Evolutionary conservation across 2,329 filamentous ascomycete genomes (phyloP).

Genomic region (Thermomyces lanuginosus): DNA sequence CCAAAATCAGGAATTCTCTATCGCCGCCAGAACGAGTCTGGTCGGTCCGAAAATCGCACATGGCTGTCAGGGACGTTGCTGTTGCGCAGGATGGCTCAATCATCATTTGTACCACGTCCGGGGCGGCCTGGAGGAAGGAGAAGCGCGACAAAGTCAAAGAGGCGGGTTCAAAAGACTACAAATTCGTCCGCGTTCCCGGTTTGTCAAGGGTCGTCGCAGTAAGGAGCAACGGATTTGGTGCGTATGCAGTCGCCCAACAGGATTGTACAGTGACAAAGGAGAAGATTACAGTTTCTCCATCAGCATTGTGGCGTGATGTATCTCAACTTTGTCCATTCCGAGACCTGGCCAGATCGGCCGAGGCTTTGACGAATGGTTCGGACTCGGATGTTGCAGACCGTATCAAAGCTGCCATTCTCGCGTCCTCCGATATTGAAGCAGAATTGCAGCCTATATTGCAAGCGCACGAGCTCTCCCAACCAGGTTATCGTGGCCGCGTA

Average conservation of each 20-base stretch:
- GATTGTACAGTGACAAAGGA: slow-evolving; percentile 69
- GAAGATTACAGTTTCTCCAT: slow-evolving; percentile 49
- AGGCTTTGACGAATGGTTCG: slow-evolving; percentile 26
- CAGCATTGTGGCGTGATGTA: slow-evolving; percentile 58
- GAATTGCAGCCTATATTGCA: slow-evolving; percentile 18
- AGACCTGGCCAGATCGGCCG: slow-evolving; percentile 36
- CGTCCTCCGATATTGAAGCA: slow-evolving; percentile 30
- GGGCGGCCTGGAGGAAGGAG: slow-evolving; percentile 81
- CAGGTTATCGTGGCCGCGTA: slow-evolving; percentile 16
- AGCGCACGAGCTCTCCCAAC: slow-evolving; percentile 9
- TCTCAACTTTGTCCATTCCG: slow-evolving; percentile 51
- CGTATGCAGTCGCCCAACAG: slow-evolving; percentile 72
- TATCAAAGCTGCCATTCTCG: slow-evolving; percentile 28
- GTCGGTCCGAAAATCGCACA: slow-evolving; percentile 68
- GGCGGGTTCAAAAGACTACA: slow-evolving; percentile 69
- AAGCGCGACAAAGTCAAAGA: slow-evolving; percentile 68
- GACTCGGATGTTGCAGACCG: slow-evolving; percentile 12
- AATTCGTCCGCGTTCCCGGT: slow-evolving; percentile 79
- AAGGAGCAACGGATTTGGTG: slow-evolving; percentile 73
- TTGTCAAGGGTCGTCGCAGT: slow-evolving; percentile 74
- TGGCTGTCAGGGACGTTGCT: slow-evolving; percentile 71
- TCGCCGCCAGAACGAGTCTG: slow-evolving; percentile 69
- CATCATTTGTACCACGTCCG: slow-evolving; percentile 81
- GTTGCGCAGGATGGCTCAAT: slow-evolving; percentile 89
- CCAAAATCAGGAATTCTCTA: slow-evolving; percentile 71